Base-by-base conservation (phyloP, 139 green algal genomes). In the Mychonastes homosphaera region DNA sequence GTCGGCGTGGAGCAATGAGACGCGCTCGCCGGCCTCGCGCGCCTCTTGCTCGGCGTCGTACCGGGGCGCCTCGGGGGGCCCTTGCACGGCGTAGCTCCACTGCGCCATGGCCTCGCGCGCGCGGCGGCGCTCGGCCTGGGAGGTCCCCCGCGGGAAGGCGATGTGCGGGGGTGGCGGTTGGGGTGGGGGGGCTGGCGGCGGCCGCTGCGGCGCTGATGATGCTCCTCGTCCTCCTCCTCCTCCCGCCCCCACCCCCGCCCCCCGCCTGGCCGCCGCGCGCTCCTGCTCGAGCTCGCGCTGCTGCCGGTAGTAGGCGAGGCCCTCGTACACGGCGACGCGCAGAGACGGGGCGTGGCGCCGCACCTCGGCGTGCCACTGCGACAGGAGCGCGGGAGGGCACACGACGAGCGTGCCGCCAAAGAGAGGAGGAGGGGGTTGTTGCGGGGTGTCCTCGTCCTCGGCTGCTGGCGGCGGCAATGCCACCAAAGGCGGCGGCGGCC, bases 321-420 rank as follows among this genome's bases (percentile, higher is more conserved):
- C 75, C 13, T 77, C 69, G 43, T 80, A 80, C 52, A 80, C 68
- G 12, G 53, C 36, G 7, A 81, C 73, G 27, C 46, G 54, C 21
- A 70, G 52, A 15, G 44, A 24, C 4, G 27, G 23, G 23, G 51
- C 28, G 45, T 46, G 41, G 4, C 8, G 16, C 47, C 7, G 18
- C 2, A 60, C 24, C 59, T 69, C 62, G 36, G 6, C 52, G 23
- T 47, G 35, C 72, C 76, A 84, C 53, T 82, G 75, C 56, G 70
- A 53, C 48, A 77, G 56, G 24, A 84, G 73, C 10, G 66, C 41
- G 1, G 66, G 62, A 12, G 76, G 69, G 16, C 58, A 61, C 23
- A 84, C 76, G 4, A 84, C 68, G 23, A 84, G 70, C 3, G 50
- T 78, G 28, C 48, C 39, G 12, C 65, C 77, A 3, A 9, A 6